These are phyloP conservation scores for Calendula officinalis DNA, from an alignment of 129 eudicot genomes.

Conservation along the genomic window DNA sequence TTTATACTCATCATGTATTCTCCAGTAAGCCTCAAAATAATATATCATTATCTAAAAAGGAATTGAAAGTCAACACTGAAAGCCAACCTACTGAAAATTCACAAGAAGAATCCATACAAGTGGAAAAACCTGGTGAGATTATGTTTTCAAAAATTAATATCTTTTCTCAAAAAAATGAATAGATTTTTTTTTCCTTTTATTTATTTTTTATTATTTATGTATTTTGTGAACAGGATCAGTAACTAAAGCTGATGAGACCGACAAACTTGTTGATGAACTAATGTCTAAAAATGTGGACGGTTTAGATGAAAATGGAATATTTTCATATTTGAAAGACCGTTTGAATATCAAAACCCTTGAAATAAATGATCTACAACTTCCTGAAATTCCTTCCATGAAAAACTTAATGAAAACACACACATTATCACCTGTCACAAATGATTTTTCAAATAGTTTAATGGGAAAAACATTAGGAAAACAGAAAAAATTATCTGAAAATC, in stretches of 20 bases:
- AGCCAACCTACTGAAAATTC: conserved; percentile 28
- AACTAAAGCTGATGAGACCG: conserved; percentile 33
- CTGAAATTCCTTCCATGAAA: conserved; percentile 36
- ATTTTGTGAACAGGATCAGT: conserved; percentile 37
- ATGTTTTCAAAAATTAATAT: not conserved
- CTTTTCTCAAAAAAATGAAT: too few species aligned
- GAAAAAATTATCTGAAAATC: conserved; percentile 22
- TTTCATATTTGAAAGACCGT: conserved; percentile 50
- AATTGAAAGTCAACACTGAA: too few species aligned
- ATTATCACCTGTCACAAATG: conserved; percentile 18
- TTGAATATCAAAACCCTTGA: conserved; percentile 61
- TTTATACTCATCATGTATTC: conserved; percentile 43
- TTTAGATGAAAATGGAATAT: conserved; percentile 48
- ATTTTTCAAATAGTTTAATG: conserved; percentile 24
- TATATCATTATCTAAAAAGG: not conserved
- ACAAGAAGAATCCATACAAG: conserved; percentile 36
- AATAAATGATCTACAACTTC: conserved; percentile 37
- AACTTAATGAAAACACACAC: conserved; percentile 25
- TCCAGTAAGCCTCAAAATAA: conserved; percentile 39
- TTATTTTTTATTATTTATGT: conserved; percentile 5
- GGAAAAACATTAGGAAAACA: conserved; percentile 31
- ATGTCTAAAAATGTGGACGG: conserved; percentile 43
- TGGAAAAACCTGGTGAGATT: conserved; percentile 49
- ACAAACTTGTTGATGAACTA: conserved; percentile 45
- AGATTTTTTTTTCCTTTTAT: too few species aligned